Base-by-base conservation (phyloP, 768 basidiomycete genomes). In the Phaffia tasmanica region DNA sequence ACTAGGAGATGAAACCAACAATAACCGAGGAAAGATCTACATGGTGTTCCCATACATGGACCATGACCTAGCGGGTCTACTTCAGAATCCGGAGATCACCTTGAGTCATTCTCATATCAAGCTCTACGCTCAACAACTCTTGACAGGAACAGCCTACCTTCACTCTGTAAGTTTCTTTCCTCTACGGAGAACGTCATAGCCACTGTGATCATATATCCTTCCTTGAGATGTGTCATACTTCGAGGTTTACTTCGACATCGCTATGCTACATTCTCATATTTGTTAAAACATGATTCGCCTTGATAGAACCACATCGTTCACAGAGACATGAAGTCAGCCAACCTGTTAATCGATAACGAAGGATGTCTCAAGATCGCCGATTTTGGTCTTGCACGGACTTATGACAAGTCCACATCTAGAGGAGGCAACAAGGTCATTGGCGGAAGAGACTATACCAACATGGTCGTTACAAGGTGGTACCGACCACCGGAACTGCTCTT, bases 31-130 rank as follows among this genome's bases (percentile, higher is more conserved):
- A 63, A 89, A 88, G 4, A 89, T 97, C 18, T 95, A 89, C 77
- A 95, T 98, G 91, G 94, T 97, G 51, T 99, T 98, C 73, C 95
- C 95, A 0, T 99, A 97, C 78, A 98, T 98, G 95, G 95, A 98
- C 73, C 94, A 99, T 73, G 95, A 99, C 77, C 83, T 99, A 15
- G 91, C 94, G 1, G 95, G 95, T 2, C 76, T 98, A 49, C 78
- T 99, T 68, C 89, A 93, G 76, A 97, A 98, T 73, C 57, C 57
- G 42, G 57, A 70, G 5, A 92, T 92, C 67, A 86, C 86, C 71
- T 79, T 94, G 3, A 82, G 83, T 59, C 84, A 86, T 9, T 86
- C 86, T 71, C 85, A 91, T 69, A 92, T 97, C 77, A 99, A 98
- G 78, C 79, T 94, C 32, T 94, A 97, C 76, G 89, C 94, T 85